These are phyloP conservation scores for Colletotrichum sp. DNA, from an alignment of 2,329 filamentous ascomycete genomes.

Conservation along the genomic window DNA sequence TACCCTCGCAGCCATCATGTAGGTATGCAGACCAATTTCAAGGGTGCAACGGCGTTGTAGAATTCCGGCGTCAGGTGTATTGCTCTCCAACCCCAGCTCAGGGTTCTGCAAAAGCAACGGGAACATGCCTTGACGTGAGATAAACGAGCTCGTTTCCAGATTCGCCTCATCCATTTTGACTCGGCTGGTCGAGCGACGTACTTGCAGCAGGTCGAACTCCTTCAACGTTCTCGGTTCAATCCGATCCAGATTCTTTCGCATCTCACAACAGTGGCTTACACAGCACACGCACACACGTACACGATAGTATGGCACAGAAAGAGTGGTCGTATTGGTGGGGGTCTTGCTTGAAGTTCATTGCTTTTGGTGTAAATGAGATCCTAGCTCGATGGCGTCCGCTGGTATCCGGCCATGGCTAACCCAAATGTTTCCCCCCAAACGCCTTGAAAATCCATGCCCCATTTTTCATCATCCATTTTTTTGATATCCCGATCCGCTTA, in stretches of 20 bases:
- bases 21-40: neutral
- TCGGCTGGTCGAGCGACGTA: too few relatives aligned
- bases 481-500: slow-evolving; percentile 50
- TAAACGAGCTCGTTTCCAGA: neutral
- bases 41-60: neutral
- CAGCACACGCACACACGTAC: neutral
- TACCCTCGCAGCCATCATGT: neutral
- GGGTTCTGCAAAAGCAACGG: neutral
- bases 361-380: slow-evolving; percentile 36
- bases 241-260: too few relatives aligned
- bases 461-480: slow-evolving; percentile 26
- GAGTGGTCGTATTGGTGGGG: slow-evolving; percentile 17
- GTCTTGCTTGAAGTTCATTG: slow-evolving; percentile 31
- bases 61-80: neutral
- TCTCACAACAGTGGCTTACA: neutral
- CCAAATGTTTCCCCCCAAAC: slow-evolving; percentile 36
- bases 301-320: neutral
- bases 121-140: neutral
- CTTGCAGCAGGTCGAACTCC: too few relatives aligned
- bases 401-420: slow-evolving; percentile 40
- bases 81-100: neutral
- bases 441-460: slow-evolving; percentile 38
- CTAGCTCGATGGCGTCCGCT: slow-evolving; percentile 33
- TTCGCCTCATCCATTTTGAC: neutral
- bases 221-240: too few relatives aligned